Conservation (phyloP, 2,329 filamentous ascomycete species). For the Xylaria sp. region DNA sequence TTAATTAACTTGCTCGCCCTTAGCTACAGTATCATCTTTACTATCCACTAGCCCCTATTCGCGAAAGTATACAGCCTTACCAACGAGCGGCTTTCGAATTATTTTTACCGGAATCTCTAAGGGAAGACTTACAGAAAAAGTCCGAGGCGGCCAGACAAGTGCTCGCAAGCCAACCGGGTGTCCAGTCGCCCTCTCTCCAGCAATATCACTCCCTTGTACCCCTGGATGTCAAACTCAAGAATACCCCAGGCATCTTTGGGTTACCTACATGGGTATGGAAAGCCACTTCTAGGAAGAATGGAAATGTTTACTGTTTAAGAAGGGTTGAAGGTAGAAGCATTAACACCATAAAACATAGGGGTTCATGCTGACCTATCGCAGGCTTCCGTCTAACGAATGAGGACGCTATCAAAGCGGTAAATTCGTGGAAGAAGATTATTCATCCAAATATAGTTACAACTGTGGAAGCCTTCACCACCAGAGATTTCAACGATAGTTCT, state of each 20-base stretch:
- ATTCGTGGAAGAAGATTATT: slow-evolving; percentile 87
- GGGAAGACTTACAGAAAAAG: slow-evolving; percentile 91
- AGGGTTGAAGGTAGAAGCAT: slow-evolving; percentile 76
- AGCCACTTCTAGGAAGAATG: slow-evolving; percentile 87
- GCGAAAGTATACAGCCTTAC: slow-evolving; percentile 81
- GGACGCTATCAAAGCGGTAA: slow-evolving; percentile 84
- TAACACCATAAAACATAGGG: background rate
- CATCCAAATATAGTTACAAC: slow-evolving; percentile 86
- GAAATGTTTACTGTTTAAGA: slow-evolving; percentile 86
- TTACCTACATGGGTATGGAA: slow-evolving; percentile 97
- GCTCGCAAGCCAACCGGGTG: slow-evolving; percentile 72
- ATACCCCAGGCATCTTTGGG: slow-evolving; percentile 82
- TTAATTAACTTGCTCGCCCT: slow-evolving; percentile 33
- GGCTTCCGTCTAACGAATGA: slow-evolving; percentile 90
- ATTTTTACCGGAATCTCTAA: slow-evolving; percentile 86
- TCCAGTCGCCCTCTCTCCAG: slow-evolving; percentile 80
- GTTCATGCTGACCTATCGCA: slow-evolving; percentile 46
- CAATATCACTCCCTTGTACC: slow-evolving; percentile 94
- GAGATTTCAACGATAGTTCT: slow-evolving; percentile 93
- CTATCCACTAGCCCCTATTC: slow-evolving; percentile 80
- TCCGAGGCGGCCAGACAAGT: slow-evolving; percentile 86
- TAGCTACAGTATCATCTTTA: slow-evolving; percentile 93
- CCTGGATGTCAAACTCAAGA: slow-evolving; percentile 83
- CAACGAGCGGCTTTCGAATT: slow-evolving; percentile 91
- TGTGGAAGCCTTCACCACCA: slow-evolving; percentile 92